These are phyloP conservation scores for Cercospora sp. DNA, from an alignment of 2,329 filamentous ascomycete species.

Conservation along the genomic window DNA sequence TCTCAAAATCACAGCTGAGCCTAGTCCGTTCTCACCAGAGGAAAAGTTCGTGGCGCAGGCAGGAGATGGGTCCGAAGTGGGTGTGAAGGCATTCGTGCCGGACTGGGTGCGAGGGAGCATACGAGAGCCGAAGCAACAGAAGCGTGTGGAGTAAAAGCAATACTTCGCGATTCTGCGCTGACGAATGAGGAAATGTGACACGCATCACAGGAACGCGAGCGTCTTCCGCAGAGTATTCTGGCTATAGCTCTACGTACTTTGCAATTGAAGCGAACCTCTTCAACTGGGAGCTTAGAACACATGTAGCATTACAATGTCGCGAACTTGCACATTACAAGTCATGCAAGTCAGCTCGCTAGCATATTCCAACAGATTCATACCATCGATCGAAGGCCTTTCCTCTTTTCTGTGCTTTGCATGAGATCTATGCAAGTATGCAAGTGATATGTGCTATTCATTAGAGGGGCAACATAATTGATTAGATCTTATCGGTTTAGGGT, in stretches of 20 bases:
- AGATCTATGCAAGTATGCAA: background rate
- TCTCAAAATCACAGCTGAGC: constrained; percentile 67
- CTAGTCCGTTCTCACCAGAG: constrained; percentile 58
- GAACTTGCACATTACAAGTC: too few relatives aligned
- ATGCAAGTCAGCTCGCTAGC: too few relatives aligned
- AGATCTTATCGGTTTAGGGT: background rate
- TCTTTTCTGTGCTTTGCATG: background rate
- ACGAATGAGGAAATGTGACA: background rate
- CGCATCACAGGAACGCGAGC: too few relatives aligned
- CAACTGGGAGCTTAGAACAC: too few relatives aligned
- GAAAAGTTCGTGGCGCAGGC: constrained; percentile 50
- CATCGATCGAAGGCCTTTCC: too few relatives aligned
- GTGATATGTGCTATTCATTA: background rate
- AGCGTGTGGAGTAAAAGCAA: constrained; percentile 34
- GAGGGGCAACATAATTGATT: background rate
- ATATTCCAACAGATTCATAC: too few relatives aligned
- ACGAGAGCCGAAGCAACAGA: constrained; percentile 43
- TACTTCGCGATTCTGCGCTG: background rate
- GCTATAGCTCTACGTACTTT: background rate
- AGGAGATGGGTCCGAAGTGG: constrained; percentile 33
- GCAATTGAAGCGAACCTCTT: too few relatives aligned
- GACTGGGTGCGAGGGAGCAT: constrained; percentile 63
- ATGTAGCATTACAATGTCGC: too few relatives aligned
- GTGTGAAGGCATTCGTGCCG: constrained; percentile 68
- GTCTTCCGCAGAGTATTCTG: background rate